A percentile compares a stretch with the other conserved stretches of the same genome.
These are phyloP conservation scores for Blastobotrys ciferrii DNA, from an alignment of 1,139 yeast genomes.

Conservation along the genomic window DNA sequence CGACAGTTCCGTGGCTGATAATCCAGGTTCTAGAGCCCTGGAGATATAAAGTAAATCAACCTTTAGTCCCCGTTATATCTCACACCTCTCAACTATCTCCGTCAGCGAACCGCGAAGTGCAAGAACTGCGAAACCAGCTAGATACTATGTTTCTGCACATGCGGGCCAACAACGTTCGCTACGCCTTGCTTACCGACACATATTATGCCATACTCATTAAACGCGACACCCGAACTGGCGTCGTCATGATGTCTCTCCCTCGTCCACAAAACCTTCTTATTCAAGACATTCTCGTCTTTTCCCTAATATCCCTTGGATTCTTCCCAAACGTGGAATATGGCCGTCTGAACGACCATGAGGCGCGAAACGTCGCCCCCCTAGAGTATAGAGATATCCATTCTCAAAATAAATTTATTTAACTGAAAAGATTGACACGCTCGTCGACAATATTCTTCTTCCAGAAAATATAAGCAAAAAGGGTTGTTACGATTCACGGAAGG, in stretches of 20 bases:
- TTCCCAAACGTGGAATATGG: slow-evolving; percentile 1
- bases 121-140: neutral
- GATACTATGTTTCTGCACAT: slow-evolving; percentile 4
- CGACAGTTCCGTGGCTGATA: slow-evolving; percentile 1
- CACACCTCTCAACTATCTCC: neutral
- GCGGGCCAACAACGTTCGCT: slow-evolving; percentile 7
- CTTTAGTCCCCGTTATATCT: slow-evolving; percentile 3
- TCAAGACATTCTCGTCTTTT: neutral
- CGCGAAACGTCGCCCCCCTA: neutral
- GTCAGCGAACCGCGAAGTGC: neutral
- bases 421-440: too few relatives aligned
- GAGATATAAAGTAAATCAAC: slow-evolving; percentile 1
- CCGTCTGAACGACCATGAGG: neutral
- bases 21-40: slow-evolving; percentile 1
- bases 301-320: slow-evolving; percentile 5
- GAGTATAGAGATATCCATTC: slow-evolving; percentile 4
- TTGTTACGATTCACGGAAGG: too few relatives aligned
- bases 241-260: neutral
- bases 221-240: neutral
- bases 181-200: slow-evolving; percentile 2
- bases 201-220: neutral
- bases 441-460: too few relatives aligned
- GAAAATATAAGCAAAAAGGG: too few relatives aligned
- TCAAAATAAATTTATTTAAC: neutral
- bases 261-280: slow-evolving; percentile 1